Evolutionary conservation across 2,329 filamentous ascomycete genomes (phyloP), one percentile per base, ranked within the genome.

Genomic region (Clonostachys sp.): DNA sequence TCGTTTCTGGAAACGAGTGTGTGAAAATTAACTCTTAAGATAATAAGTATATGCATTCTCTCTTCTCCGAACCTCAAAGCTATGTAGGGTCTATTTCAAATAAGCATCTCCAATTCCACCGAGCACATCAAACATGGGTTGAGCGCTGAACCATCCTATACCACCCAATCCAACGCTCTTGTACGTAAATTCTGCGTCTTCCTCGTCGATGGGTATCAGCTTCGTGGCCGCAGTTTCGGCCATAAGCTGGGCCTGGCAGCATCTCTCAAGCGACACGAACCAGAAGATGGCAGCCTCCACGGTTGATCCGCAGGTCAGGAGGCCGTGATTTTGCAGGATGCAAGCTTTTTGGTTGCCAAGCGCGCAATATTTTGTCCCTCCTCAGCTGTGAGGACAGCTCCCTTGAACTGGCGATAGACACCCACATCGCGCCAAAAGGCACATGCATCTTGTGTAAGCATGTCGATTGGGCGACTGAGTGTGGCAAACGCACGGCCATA

Each of bases 201-300:
- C 65, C 35, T 71, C 64, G 6, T 55, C 56, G 12, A 71, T 63
- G 8, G 49, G 41, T 7, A 49, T 50, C 49, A 58, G 66, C 6
- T 55, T 48, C 13, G 61, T 41, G 0, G 60, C 53, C 1, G 60
- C 45, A 10, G 55, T 58, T 34, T 65, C 64, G 1, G 59, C 63
- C 44, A 63, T 46, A 8, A 67, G 48, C 51, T 67, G 64, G 6
- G 64, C 56, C 46, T 65, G 58, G 41, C 64, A 66, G 2, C 55
- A 57, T 47, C 59, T 53, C 40, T 67, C 63, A 53, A 66, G 40
- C n/a, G 48, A 40, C 1, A 75, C 78, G 57, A 84, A 86, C n/a
- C 86, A 59, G 55, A 80, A 86, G 0, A 80, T 80, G 0, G 83
- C 83, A 60, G 86, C 83, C 49, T 87, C 84, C 1, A 87, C 82